Evolutionary conservation across 1,139 yeast genomes (phyloP), one percentile per base, ranked within the genome.

Genomic region (Ogataea hybrid): DNA sequence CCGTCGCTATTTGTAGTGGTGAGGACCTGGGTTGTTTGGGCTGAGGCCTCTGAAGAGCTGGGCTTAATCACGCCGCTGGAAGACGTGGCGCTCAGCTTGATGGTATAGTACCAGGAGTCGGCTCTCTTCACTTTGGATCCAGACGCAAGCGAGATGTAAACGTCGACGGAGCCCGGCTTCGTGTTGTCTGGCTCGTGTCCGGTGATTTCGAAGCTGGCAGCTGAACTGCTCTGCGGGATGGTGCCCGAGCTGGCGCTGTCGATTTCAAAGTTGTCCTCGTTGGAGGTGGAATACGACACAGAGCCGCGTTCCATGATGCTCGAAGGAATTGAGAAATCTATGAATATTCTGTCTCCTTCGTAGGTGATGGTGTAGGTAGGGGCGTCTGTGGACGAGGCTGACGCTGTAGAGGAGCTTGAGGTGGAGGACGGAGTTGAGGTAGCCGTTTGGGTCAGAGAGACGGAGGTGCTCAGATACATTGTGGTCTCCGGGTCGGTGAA

Each of bases 61-160:
- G 37, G 41, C 12, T 38, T 38, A 25, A 38, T 33, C 9, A 38
- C 37, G 14, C 41, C 37, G 16, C 41, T 38, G n/a, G 41, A 32
- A 12, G 42, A 33, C 10, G 42, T 33, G 12, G 42, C 35, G 16
- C 37, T 39, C 20, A 39, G 22, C 16, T 33, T 33, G 30, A 39
- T 31, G 5, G 29, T 39, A 28, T 39, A 39, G 35, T 12, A 28
- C 44, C 44, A 41, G 4, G 39, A 32, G n/a, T 32, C 35, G 18
- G 40, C 31, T 25, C 44, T 30, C 28, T 41, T 41, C 25, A 20
- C 34, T 35, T 37, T 37, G 14, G 33, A 14, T 20, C 29, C 41
- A 5, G 27, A 15, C 18, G 25, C 16, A 31, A 41, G 38, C 12
- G 41, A 12, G 25, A 41, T 37, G 23, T 12, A 23, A 21, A 41